These are phyloP conservation scores for Phytophthora capsici DNA, from an alignment of 352 stramenopile genomes.

Conservation along the genomic window DNA sequence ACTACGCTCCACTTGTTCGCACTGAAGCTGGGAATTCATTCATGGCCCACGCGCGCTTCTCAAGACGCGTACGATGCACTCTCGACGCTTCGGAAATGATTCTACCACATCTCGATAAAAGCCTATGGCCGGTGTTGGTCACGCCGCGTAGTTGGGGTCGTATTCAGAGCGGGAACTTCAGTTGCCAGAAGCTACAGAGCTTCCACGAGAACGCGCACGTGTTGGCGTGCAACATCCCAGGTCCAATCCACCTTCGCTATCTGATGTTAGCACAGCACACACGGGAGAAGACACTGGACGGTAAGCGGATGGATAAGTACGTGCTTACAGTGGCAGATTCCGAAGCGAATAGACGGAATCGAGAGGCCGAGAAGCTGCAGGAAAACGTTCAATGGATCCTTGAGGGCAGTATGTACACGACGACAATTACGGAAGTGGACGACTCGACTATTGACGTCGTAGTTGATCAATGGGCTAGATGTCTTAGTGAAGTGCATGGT, in stretches of 20 bases:
- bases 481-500: not conserved
- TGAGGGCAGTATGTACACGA: conserved; percentile 5
- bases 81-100: conserved; percentile 6
- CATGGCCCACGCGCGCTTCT: conserved; percentile 17
- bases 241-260: conserved; percentile 24
- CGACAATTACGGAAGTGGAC: conserved; percentile 3
- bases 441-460: not conserved
- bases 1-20: conserved; percentile 10
- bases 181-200: conserved; percentile 22
- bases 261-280: conserved; percentile 1
- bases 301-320: conserved; percentile 44
- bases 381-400: conserved; percentile 6
- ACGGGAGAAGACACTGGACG: conserved; percentile 21
- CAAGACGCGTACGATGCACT: conserved; percentile 25
- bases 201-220: conserved; percentile 26
- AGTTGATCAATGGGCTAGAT: conserved; percentile 4
- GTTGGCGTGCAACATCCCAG: conserved; percentile 27
- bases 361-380: not conserved
- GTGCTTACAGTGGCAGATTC: conserved; percentile 8
- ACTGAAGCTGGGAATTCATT: not conserved
- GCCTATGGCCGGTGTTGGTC: conserved; percentile 21
- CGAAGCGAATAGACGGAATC: not conserved
- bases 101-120: conserved; percentile 17
- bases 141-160: conserved; percentile 16
- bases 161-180: conserved; percentile 18